A percentile compares a stretch with the other conserved stretches of the same genome.
Conservation (phyloP, 108 stramenopile genomes). For the Cyclotella distinguenda region DNA sequence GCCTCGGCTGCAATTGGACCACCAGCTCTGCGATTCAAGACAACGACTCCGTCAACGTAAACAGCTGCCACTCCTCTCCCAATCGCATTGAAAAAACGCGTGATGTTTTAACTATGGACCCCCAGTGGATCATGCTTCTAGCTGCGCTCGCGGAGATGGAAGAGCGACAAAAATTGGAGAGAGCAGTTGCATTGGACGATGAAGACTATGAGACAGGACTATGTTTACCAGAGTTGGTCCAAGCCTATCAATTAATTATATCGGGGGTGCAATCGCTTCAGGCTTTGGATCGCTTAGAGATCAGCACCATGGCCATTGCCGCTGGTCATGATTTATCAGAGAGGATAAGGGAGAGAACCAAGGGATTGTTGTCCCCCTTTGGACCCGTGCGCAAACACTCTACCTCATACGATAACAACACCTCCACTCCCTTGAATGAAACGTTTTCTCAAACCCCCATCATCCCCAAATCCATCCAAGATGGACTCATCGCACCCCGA, state of each 20-base stretch:
- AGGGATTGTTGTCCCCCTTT: slow-evolving; percentile 19
- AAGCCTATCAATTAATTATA: slow-evolving; percentile 64
- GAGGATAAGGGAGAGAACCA: slow-evolving; percentile 22
- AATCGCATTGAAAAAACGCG: background rate
- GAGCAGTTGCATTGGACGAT: background rate
- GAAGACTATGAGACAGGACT: slow-evolving; percentile 1
- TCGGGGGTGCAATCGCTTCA: slow-evolving; percentile 70
- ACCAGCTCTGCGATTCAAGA: background rate
- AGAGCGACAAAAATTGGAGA: slow-evolving; percentile 10
- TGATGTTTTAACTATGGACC: slow-evolving; percentile 23
- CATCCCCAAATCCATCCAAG: background rate
- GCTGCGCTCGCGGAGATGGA: slow-evolving; percentile 27
- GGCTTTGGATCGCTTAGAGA: slow-evolving; percentile 2
- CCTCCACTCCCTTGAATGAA: too few species aligned
- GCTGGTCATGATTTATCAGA: background rate
- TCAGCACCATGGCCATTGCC: background rate
- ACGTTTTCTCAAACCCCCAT: background rate
- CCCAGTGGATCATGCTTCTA: slow-evolving; percentile 30
- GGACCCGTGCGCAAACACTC: slow-evolving; percentile 9
- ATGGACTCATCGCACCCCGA: background rate
- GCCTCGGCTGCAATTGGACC: slow-evolving; percentile 15
- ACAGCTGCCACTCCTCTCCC: background rate
- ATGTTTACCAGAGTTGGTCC: slow-evolving; percentile 53
- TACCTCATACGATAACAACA: too few species aligned
- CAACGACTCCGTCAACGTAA: slow-evolving; percentile 20